A percentile compares a stretch with the other conserved stretches of the same genome.
Conservation (phyloP, 2,329 filamentous ascomycete genomes). For the Aureobasidium mangrovei region DNA sequence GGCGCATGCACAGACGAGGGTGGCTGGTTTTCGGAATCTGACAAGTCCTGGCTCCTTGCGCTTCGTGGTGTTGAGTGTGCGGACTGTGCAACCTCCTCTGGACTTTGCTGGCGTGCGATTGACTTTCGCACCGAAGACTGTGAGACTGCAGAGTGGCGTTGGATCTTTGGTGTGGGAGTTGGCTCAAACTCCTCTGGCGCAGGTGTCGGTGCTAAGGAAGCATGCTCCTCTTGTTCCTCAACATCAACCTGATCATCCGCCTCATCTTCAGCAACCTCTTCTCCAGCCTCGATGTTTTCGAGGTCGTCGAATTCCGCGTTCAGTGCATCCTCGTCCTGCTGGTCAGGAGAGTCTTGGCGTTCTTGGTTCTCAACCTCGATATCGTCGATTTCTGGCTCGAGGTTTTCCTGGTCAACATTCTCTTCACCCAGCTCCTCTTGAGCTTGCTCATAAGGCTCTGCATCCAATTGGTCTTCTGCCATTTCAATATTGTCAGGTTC, state of each 20-base stretch:
- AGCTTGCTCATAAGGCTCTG: neutral
- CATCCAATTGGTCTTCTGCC: neutral
- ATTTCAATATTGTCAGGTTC: slow-evolving; percentile 22
- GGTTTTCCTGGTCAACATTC: neutral
- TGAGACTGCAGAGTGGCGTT: slow-evolving; percentile 12
- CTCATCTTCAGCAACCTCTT: neutral
- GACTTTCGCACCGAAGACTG: neutral
- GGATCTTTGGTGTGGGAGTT: slow-evolving; percentile 24
- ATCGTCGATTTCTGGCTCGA: neutral
- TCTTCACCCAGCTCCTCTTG: slow-evolving; percentile 6
- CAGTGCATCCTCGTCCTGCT: neutral
- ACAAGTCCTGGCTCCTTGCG: slow-evolving; percentile 46
- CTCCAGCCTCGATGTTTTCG: neutral
- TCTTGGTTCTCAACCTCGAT: neutral
- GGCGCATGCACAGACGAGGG: slow-evolving; percentile 40
- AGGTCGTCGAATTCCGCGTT: slow-evolving; percentile 7
- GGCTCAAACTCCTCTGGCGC: slow-evolving; percentile 30
- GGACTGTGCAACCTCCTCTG: slow-evolving; percentile 44
- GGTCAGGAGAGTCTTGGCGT: neutral
- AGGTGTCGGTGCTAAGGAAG: slow-evolving; percentile 13
- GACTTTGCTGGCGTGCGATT: slow-evolving; percentile 25
- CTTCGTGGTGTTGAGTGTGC: slow-evolving; percentile 54
- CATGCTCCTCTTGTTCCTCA: slow-evolving; percentile 7
- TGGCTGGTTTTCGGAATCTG: slow-evolving; percentile 71
- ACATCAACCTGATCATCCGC: neutral